Base-by-base conservation (phyloP, 1,139 yeast genomes). In the Pichia sp. region DNA sequence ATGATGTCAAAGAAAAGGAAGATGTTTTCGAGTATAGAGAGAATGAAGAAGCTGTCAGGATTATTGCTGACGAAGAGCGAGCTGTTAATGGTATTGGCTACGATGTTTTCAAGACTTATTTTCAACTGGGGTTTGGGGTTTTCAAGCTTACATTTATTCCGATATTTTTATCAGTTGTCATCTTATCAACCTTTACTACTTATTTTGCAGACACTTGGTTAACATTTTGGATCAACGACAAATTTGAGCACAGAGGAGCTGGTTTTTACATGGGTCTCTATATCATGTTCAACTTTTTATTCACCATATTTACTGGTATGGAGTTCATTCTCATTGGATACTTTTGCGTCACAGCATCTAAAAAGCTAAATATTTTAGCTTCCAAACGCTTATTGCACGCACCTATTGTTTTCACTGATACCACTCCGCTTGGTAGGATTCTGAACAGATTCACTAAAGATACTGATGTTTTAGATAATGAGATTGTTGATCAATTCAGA, bases 131-230 rank as follows among this genome's bases (percentile, higher is more conserved):
- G 4, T 71, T 81, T 46, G 85, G 78, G 16, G 55, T 59, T n/a
- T 55, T 76, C 37, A 69, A 65, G 5, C 56, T 58, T 28, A 51
- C 65, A 3, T 62, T 74, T 10, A 52, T 77, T 7, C 79, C 81
- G 6, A n/a, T 71, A 1, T 64, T 74, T 37, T 2, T 49, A 4
- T 29, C 73, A 1, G 50, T 68, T 5, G 61, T 73, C 31, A 65
- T 73, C 2, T 53, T 81, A 5, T 62, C 79, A 4, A 75, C 87
- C 0, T 85, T 85, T 57, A 69, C 73, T 50, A 73, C 70, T 44
- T 62, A 85, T 37, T 84, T 85, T 59, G 72, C 85, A 35, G 84
- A 83, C 55, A 81, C 82, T 27, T 88, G 95, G 95, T 69, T 88
- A 50, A 81, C 95, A 0, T 88, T 77, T 62, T 88, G 97, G 97